Conservation (phyloP, 495 filamentous ascomycete genomes). For the Penicillium pulvis region DNA sequence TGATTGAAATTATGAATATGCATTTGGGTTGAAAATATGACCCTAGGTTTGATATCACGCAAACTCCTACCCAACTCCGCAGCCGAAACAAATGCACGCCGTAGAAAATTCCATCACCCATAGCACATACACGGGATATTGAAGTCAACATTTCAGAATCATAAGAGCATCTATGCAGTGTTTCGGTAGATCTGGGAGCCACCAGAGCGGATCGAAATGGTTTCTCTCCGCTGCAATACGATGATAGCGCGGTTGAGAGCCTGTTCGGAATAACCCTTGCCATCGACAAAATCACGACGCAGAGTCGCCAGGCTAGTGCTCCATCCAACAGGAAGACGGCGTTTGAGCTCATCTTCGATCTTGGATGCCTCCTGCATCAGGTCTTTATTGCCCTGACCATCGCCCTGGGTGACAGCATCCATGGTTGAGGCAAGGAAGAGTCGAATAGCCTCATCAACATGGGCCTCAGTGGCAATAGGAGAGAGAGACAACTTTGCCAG, state of each 20-base stretch:
- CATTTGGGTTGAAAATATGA: slow-evolving; percentile 12
- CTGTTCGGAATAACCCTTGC: slow-evolving; percentile 82
- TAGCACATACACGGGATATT: slow-evolving; percentile 29
- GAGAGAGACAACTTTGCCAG: slow-evolving; percentile 88
- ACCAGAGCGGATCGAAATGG: slow-evolving; percentile 86
- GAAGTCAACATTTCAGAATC: slow-evolving; percentile 28
- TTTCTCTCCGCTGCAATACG: slow-evolving; percentile 85
- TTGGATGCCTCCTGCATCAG: slow-evolving; percentile 85
- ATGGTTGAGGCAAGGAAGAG: slow-evolving; percentile 97
- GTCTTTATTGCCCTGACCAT: slow-evolving; percentile 78
- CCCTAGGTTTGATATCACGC: slow-evolving; percentile 19
- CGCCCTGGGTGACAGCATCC: slow-evolving; percentile 93
- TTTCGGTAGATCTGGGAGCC: slow-evolving; percentile 87
- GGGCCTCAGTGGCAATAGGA: slow-evolving; percentile 80
- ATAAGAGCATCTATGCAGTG: slow-evolving; percentile 48
- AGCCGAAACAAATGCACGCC: slow-evolving; percentile 23
- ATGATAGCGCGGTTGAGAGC: slow-evolving; percentile 81
- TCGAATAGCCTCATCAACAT: slow-evolving; percentile 97
- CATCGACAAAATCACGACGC: slow-evolving; percentile 86
- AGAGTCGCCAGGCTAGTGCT: slow-evolving; percentile 86
- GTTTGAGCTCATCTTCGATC: slow-evolving; percentile 88
- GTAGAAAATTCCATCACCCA: slow-evolving; percentile 23
- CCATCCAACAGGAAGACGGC: slow-evolving; percentile 91
- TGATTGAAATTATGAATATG: slow-evolving; percentile 11
- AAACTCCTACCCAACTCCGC: slow-evolving; percentile 25